Percentiles rank a stretch among this genome's conserved stretches.
These are phyloP conservation scores for Rhizophlyctis rosea DNA, from an alignment of 192 early-diverging fungal species.

Conservation along the genomic window DNA sequence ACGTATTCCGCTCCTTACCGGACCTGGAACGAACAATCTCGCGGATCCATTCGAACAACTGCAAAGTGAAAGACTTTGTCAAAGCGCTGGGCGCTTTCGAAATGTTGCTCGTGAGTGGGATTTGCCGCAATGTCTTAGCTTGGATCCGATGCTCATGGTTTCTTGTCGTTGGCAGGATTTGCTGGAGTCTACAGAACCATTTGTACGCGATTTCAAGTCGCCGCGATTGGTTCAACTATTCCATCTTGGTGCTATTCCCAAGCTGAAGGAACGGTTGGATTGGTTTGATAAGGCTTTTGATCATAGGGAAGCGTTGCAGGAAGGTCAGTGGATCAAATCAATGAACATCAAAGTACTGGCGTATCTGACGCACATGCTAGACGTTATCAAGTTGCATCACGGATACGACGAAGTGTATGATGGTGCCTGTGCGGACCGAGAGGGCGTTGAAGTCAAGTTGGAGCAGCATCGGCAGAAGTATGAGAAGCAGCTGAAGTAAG, in stretches of 20 bases:
- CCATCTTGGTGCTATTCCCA: conserved; percentile 41
- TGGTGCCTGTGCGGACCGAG: conserved; percentile 50
- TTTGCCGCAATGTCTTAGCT: conserved; percentile 14
- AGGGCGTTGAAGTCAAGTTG: conserved; percentile 64
- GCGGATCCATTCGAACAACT: conserved; percentile 81
- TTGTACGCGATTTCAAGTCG: conserved; percentile 51
- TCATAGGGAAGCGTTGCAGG: conserved; percentile 50
- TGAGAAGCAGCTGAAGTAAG: conserved; percentile 60
- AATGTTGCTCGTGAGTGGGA: conserved; percentile 48
- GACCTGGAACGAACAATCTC: conserved; percentile 91
- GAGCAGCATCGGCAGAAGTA: conserved; percentile 64
- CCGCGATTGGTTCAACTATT: conserved; percentile 50
- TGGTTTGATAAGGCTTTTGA: conserved; percentile 80
- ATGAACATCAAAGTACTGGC: no score
- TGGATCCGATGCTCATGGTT: not conserved
- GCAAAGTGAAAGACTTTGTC: conserved; percentile 84
- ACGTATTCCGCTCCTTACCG: conserved; percentile 49
- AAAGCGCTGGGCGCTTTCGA: conserved; percentile 58
- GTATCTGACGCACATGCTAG: no score
- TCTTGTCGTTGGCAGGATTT: no score
- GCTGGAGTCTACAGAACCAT: conserved; percentile 28
- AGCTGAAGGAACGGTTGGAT: conserved; percentile 57
- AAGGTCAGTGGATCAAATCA: conserved; percentile 62
- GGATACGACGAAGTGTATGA: conserved; percentile 84
- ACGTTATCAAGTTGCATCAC: conserved; percentile 29